Conservation (phyloP, 2,329 filamentous ascomycete species). For the Dactylellina haptotyla region DNA sequence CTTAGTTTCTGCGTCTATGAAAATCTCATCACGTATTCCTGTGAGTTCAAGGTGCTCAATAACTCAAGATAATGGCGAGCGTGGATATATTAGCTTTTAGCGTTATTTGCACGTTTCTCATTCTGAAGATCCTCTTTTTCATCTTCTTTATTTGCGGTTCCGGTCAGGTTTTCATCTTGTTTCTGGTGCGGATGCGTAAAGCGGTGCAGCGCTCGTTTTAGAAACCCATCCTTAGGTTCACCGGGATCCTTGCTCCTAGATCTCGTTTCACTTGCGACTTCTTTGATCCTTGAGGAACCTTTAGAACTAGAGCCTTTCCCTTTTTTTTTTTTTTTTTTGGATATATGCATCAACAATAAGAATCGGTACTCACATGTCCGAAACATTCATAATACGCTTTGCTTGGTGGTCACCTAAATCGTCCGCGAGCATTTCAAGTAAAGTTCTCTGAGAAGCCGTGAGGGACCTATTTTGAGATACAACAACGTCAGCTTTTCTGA, state of each 20-base stretch:
- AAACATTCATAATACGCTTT: conserved; percentile 88
- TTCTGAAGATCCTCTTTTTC: background rate
- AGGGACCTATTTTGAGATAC: conserved; percentile 63
- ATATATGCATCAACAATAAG: background rate
- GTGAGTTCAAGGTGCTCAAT: too few species aligned
- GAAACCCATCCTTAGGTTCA: conserved; percentile 29
- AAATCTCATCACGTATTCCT: too few species aligned
- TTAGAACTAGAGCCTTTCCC: background rate
- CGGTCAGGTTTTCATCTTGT: conserved; percentile 20
- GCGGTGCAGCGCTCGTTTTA: conserved; percentile 41
- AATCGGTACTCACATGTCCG: conserved; percentile 58
- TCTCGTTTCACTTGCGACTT: conserved; percentile 8
- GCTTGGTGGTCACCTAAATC: conserved; percentile 94
- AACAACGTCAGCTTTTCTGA: conserved; percentile 11
- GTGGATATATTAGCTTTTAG: background rate
- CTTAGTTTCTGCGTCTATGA: too few species aligned
- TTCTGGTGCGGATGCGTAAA: conserved; percentile 43
- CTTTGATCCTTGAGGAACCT: conserved; percentile 24
- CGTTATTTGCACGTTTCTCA: conserved; percentile 33
- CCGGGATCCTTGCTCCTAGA: background rate
- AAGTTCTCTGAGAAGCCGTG: conserved; percentile 86
- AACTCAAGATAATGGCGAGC: background rate
- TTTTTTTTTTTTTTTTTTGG: background rate
- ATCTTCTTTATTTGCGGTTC: background rate
- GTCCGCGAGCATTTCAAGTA: conserved; percentile 94